Evolutionary conservation across 2,329 filamentous ascomycete species (phyloP).

Genomic region (Ascocoryne sarcoides): DNA sequence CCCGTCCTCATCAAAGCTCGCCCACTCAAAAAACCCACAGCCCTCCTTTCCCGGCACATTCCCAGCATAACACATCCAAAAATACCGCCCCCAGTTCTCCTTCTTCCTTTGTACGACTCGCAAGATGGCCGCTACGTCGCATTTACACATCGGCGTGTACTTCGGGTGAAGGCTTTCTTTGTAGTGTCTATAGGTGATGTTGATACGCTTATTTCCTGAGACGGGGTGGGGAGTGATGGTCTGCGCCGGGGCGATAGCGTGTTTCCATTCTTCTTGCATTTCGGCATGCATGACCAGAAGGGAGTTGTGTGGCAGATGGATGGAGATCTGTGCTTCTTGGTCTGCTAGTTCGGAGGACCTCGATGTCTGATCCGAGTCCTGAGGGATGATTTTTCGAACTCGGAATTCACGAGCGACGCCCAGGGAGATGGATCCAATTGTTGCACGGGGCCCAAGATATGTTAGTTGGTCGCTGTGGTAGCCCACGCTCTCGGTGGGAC

Average conservation of each 20-base stretch:
- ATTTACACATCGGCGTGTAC: slow-evolving; percentile 70
- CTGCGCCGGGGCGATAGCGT: slow-evolving; percentile 66
- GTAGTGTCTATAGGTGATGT: slow-evolving; percentile 90
- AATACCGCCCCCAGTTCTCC: slow-evolving; percentile 71
- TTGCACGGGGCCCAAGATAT: slow-evolving; percentile 78
- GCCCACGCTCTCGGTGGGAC: slow-evolving; percentile 72
- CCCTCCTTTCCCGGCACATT: slow-evolving; percentile 59
- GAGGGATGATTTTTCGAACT: slow-evolving; percentile 65
- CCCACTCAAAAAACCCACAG: slow-evolving; percentile 79
- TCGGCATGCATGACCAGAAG: slow-evolving; percentile 93
- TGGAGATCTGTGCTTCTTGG: slow-evolving; percentile 75
- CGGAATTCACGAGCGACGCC: slow-evolving; percentile 93
- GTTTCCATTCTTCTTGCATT: slow-evolving; percentile 98
- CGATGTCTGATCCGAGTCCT: slow-evolving; percentile 31
- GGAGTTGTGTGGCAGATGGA: slow-evolving; percentile 91
- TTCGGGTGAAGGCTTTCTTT: slow-evolving; percentile 66
- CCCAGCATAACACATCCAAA: slow-evolving; percentile 86
- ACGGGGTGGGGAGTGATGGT: slow-evolving; percentile 80
- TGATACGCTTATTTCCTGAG: slow-evolving; percentile 72
- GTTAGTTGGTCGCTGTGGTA: slow-evolving; percentile 92
- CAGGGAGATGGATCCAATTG: slow-evolving; percentile 84
- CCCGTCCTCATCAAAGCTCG: slow-evolving; percentile 77
- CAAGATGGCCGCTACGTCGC: slow-evolving; percentile 58
- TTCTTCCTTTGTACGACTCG: slow-evolving; percentile 72
- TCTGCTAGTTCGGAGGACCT: slow-evolving; percentile 42